Conservation (phyloP, 768 basidiomycete genomes). For the Kwoniella shandongensis region DNA sequence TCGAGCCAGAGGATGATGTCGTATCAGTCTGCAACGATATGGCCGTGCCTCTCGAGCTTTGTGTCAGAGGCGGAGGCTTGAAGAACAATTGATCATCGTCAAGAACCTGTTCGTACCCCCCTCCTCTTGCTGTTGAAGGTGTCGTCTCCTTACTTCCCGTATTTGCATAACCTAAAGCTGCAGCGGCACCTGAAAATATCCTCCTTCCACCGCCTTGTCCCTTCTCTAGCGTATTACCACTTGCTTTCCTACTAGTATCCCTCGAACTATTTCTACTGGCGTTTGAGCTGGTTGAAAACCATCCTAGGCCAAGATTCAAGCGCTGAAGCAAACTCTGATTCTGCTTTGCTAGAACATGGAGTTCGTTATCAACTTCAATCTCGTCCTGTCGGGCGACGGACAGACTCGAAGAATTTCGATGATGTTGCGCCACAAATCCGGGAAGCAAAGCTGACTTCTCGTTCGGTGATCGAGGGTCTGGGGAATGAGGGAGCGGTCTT, state of each 20-base stretch:
- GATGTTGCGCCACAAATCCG: slow-evolving; percentile 23
- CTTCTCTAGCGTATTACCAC: slow-evolving; percentile 30
- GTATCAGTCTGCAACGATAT: no score
- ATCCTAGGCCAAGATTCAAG: slow-evolving; percentile 17
- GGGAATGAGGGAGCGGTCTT: no score
- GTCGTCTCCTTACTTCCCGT: slow-evolving; percentile 1
- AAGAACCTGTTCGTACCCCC: slow-evolving; percentile 12
- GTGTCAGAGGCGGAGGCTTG: neutral
- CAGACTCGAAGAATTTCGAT: slow-evolving; percentile 12
- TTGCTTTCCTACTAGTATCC: slow-evolving; percentile 4
- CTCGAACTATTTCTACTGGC: neutral
- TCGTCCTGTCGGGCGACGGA: neutral
- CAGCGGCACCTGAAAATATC: slow-evolving; percentile 7
- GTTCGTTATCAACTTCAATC: slow-evolving; percentile 13
- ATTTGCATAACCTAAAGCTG: neutral
- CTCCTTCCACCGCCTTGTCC: slow-evolving; percentile 10
- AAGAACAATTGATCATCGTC: slow-evolving; percentile 21
- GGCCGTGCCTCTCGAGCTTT: no score
- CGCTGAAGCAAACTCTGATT: slow-evolving; percentile 25
- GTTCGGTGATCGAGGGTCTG: slow-evolving; percentile 4
- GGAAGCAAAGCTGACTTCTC: slow-evolving; percentile 26
- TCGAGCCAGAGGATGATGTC: no score
- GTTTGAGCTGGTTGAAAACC: slow-evolving; percentile 2
- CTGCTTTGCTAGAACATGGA: slow-evolving; percentile 3
- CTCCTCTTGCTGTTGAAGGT: neutral